phyloP scores from a whole-genome alignment of 495 filamentous ascomycete species.

The Neurospora sp. region DNA sequence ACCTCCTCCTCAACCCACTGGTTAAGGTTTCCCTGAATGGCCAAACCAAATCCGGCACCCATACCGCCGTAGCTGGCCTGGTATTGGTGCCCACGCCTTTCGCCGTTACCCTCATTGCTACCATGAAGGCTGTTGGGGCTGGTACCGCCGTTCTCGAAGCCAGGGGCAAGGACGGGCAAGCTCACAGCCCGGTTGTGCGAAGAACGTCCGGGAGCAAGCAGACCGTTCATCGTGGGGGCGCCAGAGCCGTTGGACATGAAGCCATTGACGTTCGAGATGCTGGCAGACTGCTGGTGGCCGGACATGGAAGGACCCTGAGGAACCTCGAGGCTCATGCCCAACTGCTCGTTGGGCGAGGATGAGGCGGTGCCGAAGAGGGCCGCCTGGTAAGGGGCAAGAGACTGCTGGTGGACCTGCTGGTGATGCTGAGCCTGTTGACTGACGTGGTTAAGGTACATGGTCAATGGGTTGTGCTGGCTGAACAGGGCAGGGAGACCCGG shows the following conservation, averaged over 20 bases:
- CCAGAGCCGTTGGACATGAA: constrained; percentile 43
- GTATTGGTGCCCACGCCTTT: constrained; percentile 46
- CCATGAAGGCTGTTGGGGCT: constrained; percentile 37
- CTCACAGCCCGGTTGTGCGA: constrained; percentile 80
- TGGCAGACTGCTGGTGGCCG: constrained; percentile 52
- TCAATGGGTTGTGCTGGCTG: constrained; percentile 83
- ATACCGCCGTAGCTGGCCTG: constrained; percentile 45
- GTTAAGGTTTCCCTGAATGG: constrained; percentile 41
- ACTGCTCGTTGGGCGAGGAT: constrained; percentile 40
- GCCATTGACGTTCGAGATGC: constrained; percentile 44
- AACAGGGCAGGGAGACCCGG: constrained; percentile 50
- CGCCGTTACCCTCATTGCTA: constrained; percentile 25
- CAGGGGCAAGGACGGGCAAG: constrained; percentile 54
- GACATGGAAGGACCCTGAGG: constrained; percentile 38
- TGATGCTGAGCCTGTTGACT: constrained; percentile 70
- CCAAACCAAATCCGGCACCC: constrained; percentile 39
- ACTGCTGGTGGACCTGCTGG: constrained; percentile 59
- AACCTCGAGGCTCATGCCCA: constrained; percentile 39
- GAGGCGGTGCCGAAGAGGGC: constrained; percentile 49
- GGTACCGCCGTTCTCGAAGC: constrained; percentile 39
- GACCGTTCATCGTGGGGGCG: constrained; percentile 58
- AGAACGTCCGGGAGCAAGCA: constrained; percentile 66
- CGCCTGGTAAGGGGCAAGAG: constrained; percentile 48
- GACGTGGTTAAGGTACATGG: constrained; percentile 85
- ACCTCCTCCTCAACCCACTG: constrained; percentile 50